Evolutionary conservation across 2,329 filamentous ascomycete species (phyloP).

Genomic region (Colletotrichum sublineola): DNA sequence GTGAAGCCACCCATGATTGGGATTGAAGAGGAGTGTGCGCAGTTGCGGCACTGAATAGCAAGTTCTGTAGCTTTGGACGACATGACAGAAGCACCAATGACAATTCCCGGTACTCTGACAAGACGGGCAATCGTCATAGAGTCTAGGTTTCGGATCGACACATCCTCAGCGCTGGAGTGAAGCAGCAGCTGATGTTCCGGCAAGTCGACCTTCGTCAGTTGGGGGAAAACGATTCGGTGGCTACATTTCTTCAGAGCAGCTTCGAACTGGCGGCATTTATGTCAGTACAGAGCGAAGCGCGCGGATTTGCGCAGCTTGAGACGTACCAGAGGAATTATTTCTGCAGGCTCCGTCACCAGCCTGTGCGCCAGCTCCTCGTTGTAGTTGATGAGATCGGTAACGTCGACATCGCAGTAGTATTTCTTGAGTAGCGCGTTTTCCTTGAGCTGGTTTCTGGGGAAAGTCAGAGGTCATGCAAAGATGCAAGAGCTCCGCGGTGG

Average conservation of each 20-base stretch:
- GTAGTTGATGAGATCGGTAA: slow-evolving; percentile 94
- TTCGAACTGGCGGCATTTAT: slow-evolving; percentile 78
- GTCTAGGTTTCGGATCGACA: slow-evolving; percentile 93
- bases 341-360: slow-evolving; percentile 88
- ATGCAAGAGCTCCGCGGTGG: background rate
- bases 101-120: slow-evolving; percentile 96
- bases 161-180: slow-evolving; percentile 90
- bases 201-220: slow-evolving; percentile 74
- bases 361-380: slow-evolving; percentile 95
- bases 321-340: slow-evolving; percentile 89
- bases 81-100: slow-evolving; percentile 96
- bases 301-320: background rate
- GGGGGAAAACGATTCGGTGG: slow-evolving; percentile 90
- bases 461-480: background rate
- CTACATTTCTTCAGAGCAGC: slow-evolving; percentile 90
- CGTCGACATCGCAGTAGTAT: slow-evolving; percentile 96
- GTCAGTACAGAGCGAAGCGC: slow-evolving; percentile 26
- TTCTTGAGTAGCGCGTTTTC: slow-evolving; percentile 96
- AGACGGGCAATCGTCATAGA: slow-evolving; percentile 93
- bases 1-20: slow-evolving; percentile 87
- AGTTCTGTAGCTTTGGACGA: slow-evolving; percentile 94
- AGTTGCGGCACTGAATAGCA: slow-evolving; percentile 89
- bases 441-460: slow-evolving; percentile 85
- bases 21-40: slow-evolving; percentile 78
- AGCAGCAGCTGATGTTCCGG: slow-evolving; percentile 95